These are phyloP conservation scores for Danielia oregonensis DNA, from an alignment of 805 yeast species.

Conservation along the genomic window DNA sequence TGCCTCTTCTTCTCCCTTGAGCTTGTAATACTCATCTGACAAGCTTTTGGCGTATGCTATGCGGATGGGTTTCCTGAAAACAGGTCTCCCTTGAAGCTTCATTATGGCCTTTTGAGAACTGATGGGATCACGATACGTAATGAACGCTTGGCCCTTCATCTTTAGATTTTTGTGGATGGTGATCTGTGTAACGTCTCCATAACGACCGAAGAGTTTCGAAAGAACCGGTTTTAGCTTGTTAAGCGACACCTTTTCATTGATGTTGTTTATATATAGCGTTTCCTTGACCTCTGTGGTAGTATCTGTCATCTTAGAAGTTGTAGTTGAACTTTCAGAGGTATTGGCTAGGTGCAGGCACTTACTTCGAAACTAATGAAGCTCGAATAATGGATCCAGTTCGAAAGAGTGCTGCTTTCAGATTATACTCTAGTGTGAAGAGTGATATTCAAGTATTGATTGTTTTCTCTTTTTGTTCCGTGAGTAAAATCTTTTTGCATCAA, in stretches of 20 bases:
- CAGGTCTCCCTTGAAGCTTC: conserved; percentile 34
- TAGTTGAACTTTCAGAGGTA: no score
- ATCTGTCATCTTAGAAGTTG: no score
- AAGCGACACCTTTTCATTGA: conserved; percentile 64
- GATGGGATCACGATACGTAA: conserved; percentile 46
- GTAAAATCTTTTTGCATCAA: no score
- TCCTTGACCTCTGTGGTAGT: conserved; percentile 7
- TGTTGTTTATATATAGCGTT: conserved; percentile 62
- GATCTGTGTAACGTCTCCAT: conserved; percentile 48
- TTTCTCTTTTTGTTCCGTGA: no score
- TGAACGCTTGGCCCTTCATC: conserved; percentile 81
- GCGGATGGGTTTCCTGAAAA: conserved; percentile 48
- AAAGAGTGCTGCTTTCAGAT: no score
- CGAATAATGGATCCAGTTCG: no score
- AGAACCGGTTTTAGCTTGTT: conserved; percentile 47
- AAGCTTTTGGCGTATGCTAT: conserved; percentile 41
- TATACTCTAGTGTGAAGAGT: no score
- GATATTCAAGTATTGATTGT: no score
- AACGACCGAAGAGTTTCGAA: conserved; percentile 35
- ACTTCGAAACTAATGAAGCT: no score
- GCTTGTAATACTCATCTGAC: conserved; percentile 35
- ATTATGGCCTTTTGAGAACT: conserved; percentile 46
- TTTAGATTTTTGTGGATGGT: conserved; percentile 58
- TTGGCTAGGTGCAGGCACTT: no score
- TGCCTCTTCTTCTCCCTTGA: conserved; percentile 6